phyloP scores from a whole-genome alignment of 352 stramenopile species.

The Ophiocytium majus region DNA sequence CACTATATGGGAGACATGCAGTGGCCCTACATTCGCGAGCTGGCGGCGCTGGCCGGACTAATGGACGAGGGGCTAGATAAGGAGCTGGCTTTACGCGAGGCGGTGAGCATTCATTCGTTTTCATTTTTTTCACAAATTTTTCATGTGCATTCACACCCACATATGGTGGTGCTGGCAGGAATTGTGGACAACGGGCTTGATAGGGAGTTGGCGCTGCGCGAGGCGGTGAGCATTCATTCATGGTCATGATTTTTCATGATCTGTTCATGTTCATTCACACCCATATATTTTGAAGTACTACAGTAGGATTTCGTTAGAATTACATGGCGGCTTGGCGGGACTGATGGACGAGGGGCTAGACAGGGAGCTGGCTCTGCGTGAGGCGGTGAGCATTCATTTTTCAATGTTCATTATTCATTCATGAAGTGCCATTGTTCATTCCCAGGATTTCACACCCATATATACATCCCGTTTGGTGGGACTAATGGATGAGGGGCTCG shows the following conservation, averaged over 20 bases:
- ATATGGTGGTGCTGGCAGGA: neutral
- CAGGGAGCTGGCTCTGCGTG: neutral
- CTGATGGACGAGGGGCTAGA: neutral
- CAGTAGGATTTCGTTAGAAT: too few relatives aligned
- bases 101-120: too few relatives aligned
- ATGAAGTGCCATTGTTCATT: too few relatives aligned
- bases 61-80: constrained; percentile 8
- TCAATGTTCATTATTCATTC: too few relatives aligned
- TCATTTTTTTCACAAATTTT: too few relatives aligned
- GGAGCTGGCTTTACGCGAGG: neutral
- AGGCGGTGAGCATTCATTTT: neutral
- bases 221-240: neutral
- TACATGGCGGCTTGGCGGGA: too few relatives aligned
- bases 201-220: neutral
- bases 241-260: too few relatives aligned
- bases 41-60: neutral
- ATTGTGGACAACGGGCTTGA: neutral
- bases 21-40: constrained; percentile 10
- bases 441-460: too few relatives aligned
- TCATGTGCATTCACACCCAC: too few relatives aligned
- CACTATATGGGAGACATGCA: constrained; percentile 9
- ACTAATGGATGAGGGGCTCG: neutral
- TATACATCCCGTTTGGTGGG: neutral
- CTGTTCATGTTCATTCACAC: too few relatives aligned
- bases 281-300: too few relatives aligned